Percentiles rank a stretch among this genome's conserved stretches.
Conservation (phyloP, 2,329 filamentous ascomycete species). For the Diaporthe destruens region DNA sequence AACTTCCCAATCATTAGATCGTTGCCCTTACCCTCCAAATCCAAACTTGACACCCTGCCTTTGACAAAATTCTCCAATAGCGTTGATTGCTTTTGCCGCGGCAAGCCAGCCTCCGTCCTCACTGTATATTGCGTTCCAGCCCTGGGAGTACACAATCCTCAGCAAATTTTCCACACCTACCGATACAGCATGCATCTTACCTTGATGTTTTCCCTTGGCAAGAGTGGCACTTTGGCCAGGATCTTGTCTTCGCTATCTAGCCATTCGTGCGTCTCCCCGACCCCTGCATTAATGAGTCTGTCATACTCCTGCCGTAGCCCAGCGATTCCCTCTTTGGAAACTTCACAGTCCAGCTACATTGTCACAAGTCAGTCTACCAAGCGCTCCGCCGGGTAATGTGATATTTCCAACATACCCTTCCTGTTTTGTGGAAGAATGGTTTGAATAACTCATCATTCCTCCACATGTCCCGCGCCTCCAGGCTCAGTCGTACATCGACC, state of each 20-base stretch:
- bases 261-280: slow-evolving; percentile 59
- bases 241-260: slow-evolving; percentile 60
- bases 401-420: slow-evolving; percentile 49
- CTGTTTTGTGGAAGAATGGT: slow-evolving; percentile 59
- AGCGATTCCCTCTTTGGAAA: slow-evolving; percentile 50
- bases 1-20: slow-evolving; percentile 13
- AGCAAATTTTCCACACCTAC: background rate
- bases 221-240: slow-evolving; percentile 54
- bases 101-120: slow-evolving; percentile 61
- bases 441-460: slow-evolving; percentile 57
- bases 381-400: too few species aligned
- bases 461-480: slow-evolving; percentile 56
- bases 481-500: slow-evolving; percentile 49
- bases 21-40: slow-evolving; percentile 51
- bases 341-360: slow-evolving; percentile 50
- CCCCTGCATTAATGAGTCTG: slow-evolving; percentile 48
- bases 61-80: slow-evolving; percentile 56
- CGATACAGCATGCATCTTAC: slow-evolving; percentile 38
- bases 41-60: slow-evolving; percentile 56
- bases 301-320: slow-evolving; percentile 53
- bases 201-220: slow-evolving; percentile 56
- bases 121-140: slow-evolving; percentile 60
- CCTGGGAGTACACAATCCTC: slow-evolving; percentile 43
- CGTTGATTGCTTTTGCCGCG: slow-evolving; percentile 60
- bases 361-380: background rate